Evolutionary conservation across 2,329 filamentous ascomycete genomes (phyloP), one percentile per base, ranked within the genome.

Genomic region (Aspergillus aculeatus): DNA sequence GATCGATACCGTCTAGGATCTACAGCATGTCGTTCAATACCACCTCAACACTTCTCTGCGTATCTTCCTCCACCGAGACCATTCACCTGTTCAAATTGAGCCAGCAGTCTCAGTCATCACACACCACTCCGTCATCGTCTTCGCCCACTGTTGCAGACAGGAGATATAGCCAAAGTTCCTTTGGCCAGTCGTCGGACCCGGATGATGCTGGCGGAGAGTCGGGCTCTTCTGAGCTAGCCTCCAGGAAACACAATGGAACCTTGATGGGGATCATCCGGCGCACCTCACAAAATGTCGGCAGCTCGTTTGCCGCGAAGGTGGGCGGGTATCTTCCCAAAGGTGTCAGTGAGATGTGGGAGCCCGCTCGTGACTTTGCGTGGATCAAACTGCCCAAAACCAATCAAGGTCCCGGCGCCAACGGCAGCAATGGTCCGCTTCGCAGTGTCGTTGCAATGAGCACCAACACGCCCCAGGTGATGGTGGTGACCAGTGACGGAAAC

Each of bases 21-120:
- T 97, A 93, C 79, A 96, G 92, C 84, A 97, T 99, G 92, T 96
- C 93, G 1, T 99, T 99, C 79, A 99, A 99, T 75, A 88, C 92
- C 53, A 92, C 90, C 60, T 96, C 93, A 2, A 96, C 93, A 1
- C 82, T 99, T 11, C 85, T 99, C 38, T 97, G 93, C 71, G 93
- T 99, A 47, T 98, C 95, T 5, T 98, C 94, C 3, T 93, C 92
- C 1, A 96, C 93, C 0, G 95, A 99, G 71, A 99, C 95, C 0
- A 89, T 99, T 10, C 95, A 99, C 74, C 92, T 99, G 54, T 99
- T 99, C 80, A 91, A 93, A 57, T 83, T 99, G 21, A 81, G 81
- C 26, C 73, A 74, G 5, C 55, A 81, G 77, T 55, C 70, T 2
- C 64, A 69, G 14, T 63, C 66, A 12, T 66, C 66, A 44, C 73